A percentile compares a stretch with the other conserved stretches of the same genome.
phyloP scores from a whole-genome alignment of 768 basidiomycete species.

The Cubamyces lactineus region DNA sequence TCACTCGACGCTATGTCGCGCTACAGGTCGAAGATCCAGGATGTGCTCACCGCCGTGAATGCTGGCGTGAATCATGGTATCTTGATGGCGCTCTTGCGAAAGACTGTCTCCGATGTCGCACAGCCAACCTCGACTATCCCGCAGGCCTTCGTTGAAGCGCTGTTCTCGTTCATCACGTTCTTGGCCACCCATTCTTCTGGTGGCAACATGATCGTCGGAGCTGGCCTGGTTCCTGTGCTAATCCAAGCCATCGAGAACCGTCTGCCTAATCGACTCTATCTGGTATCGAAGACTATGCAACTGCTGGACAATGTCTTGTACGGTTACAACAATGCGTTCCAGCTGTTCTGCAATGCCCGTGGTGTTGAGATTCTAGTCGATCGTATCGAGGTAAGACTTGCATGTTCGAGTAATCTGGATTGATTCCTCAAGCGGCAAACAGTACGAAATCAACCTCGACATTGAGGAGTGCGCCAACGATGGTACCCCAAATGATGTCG shows the following conservation, averaged over 20 bases:
- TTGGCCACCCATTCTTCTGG: constrained; percentile 84
- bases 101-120: constrained; percentile 74
- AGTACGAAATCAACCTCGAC: constrained; percentile 40
- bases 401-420: constrained; percentile 23
- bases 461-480: constrained; percentile 56
- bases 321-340: constrained; percentile 85
- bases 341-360: constrained; percentile 79
- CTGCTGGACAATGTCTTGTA: constrained; percentile 92
- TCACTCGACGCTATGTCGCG: constrained; percentile 90
- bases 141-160: constrained; percentile 79
- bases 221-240: constrained; percentile 86
- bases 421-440: not conserved
- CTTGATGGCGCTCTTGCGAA: constrained; percentile 85
- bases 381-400: constrained; percentile 74
- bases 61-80: constrained; percentile 97
- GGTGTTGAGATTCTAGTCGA: constrained; percentile 87
- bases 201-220: constrained; percentile 92
- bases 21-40: constrained; percentile 81
- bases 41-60: constrained; percentile 89
- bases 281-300: constrained; percentile 89
- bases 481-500: constrained; percentile 47
- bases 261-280: constrained; percentile 64
- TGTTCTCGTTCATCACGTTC: constrained; percentile 85
- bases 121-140: constrained; percentile 66
- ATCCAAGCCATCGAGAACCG: constrained; percentile 88